Percentiles rank a stretch among this genome's conserved stretches.
These are phyloP conservation scores for Pleurozium schreberi DNA, from an alignment of 225 moss, liverwort and hornwort genomes.

Conservation along the genomic window DNA sequence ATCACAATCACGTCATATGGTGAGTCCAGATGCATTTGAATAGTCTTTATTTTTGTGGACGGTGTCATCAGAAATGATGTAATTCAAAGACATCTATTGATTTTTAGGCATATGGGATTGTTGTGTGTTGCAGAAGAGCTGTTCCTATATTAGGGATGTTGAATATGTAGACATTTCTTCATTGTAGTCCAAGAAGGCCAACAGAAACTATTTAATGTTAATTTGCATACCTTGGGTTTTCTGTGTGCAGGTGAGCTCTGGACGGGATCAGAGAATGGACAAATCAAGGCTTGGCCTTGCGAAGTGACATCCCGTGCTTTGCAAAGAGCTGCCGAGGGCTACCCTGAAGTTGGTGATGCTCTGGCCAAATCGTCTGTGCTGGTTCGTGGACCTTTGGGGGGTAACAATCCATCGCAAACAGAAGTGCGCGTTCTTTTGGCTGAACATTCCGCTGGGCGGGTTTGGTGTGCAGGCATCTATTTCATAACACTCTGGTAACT, in stretches of 20 bases:
- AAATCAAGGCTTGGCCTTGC: slow-evolving; percentile 85
- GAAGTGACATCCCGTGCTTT: slow-evolving; percentile 38
- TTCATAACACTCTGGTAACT: slow-evolving; percentile 76
- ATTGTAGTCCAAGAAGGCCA: background rate
- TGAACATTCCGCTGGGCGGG: slow-evolving; percentile 69
- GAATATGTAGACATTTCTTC: background rate
- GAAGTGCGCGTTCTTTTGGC: slow-evolving; percentile 80
- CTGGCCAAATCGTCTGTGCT: slow-evolving; percentile 52
- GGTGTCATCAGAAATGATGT: background rate
- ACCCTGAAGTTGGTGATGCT: slow-evolving; percentile 24
- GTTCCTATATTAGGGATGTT: background rate
- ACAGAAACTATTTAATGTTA: background rate
- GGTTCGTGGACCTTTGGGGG: slow-evolving; percentile 32
- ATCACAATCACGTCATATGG: slow-evolving; percentile 42
- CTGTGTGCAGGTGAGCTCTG: slow-evolving; percentile 73
- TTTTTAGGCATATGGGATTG: background rate
- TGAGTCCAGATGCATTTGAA: slow-evolving; percentile 6
- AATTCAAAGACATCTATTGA: background rate
- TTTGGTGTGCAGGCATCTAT: slow-evolving; percentile 80
- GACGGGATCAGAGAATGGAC: slow-evolving; percentile 84
- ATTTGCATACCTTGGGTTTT: background rate
- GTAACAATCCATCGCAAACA: slow-evolving; percentile 46
- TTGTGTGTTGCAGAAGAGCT: background rate
- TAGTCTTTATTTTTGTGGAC: background rate
- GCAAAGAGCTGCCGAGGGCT: slow-evolving; percentile 37